Conservation (phyloP, 1,284 basidiomycete genomes). For the Cryptococcus jaspeensis region DNA sequence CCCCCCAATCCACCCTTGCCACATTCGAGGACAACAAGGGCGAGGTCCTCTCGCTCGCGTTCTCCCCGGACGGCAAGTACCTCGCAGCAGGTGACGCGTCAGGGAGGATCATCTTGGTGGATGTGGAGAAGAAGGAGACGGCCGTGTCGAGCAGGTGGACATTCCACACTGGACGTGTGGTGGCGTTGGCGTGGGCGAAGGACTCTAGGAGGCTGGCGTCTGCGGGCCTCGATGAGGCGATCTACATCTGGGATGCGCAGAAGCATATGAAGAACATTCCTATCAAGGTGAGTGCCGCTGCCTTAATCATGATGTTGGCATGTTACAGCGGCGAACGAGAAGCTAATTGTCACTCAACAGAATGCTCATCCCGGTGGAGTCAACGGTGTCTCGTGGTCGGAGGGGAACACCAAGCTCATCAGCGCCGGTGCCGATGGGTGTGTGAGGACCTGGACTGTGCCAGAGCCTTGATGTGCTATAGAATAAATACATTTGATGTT, state of each 20-base stretch:
- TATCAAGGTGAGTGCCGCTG: conserved; percentile 62
- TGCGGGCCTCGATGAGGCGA: conserved; percentile 85
- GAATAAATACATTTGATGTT: too few species aligned
- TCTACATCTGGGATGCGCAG: conserved; percentile 83
- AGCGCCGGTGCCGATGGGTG: conserved; percentile 82
- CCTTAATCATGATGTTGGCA: conserved; percentile 2
- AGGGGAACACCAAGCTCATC: conserved; percentile 61
- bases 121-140: conserved; percentile 65
- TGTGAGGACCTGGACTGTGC: conserved; percentile 65
- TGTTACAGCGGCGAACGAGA: not conserved
- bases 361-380: conserved; percentile 82
- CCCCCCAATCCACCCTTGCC: conserved; percentile 21
- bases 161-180: conserved; percentile 79
- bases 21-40: conserved; percentile 70
- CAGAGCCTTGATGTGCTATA: conserved; percentile 4
- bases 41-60: conserved; percentile 71
- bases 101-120: conserved; percentile 52
- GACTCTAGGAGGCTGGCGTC: conserved; percentile 76
- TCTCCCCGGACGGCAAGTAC: conserved; percentile 72
- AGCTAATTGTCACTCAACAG: conserved; percentile 23
- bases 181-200: conserved; percentile 73
- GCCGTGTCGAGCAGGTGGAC: conserved; percentile 77
- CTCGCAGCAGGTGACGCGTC: conserved; percentile 74
- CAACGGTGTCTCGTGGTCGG: conserved; percentile 71
- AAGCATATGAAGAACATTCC: conserved; percentile 75